These are phyloP conservation scores for Artemisia annua DNA, from an alignment of 129 eudicot genomes.

Conservation along the genomic window DNA sequence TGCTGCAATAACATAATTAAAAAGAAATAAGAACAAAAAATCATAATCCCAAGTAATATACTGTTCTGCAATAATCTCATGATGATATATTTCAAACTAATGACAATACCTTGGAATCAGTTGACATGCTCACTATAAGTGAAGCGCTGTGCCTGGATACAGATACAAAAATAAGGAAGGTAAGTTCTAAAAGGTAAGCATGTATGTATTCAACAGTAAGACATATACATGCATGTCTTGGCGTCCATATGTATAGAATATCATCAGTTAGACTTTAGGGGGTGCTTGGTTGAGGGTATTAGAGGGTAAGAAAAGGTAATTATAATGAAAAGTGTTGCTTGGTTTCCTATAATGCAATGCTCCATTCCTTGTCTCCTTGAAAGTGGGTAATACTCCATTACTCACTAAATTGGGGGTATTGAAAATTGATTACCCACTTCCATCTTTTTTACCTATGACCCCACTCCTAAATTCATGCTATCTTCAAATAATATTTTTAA, in stretches of 20 bases:
- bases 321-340: no score
- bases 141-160: constrained; percentile 71
- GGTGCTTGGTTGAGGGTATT: no score
- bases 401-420: no score
- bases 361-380: no score
- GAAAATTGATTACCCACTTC: no score
- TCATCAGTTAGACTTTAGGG: no score
- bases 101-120: constrained; percentile 69
- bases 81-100: not conserved
- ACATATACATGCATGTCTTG: not conserved
- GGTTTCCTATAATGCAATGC: no score
- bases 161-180: constrained; percentile 10
- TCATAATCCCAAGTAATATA: constrained; percentile 5
- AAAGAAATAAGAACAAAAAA: not conserved
- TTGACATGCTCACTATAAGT: constrained; percentile 75
- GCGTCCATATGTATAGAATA: not conserved
- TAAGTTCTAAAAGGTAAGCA: constrained; percentile 6
- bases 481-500: no score
- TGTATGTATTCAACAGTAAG: not conserved
- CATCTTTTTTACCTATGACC: no score
- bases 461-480: no score
- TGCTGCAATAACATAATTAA: not conserved
- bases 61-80: constrained; percentile 1
- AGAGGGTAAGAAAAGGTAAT: no score
- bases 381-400: no score